These are phyloP conservation scores for Pleurotus giganteus DNA, from an alignment of 768 basidiomycete genomes.

Conservation along the genomic window DNA sequence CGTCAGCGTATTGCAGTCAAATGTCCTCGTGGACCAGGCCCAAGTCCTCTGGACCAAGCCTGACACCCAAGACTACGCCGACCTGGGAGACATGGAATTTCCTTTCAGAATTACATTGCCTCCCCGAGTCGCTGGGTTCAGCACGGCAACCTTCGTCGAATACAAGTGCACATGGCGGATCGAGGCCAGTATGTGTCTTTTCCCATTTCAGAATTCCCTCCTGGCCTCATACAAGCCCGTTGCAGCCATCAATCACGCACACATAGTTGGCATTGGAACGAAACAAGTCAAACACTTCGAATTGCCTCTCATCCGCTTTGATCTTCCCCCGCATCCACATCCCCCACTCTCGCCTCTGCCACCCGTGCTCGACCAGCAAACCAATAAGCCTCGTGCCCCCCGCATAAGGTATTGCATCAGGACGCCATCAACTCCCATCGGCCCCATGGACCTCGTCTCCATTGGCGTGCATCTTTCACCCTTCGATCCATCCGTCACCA, in stretches of 20 bases:
- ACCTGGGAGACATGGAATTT: slow-evolving; percentile 63
- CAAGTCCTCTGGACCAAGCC: slow-evolving; percentile 70
- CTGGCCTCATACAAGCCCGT: slow-evolving; percentile 17
- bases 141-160: slow-evolving; percentile 70
- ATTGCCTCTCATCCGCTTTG: slow-evolving; percentile 69
- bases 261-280: slow-evolving; percentile 62
- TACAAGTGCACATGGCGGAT: slow-evolving; percentile 82
- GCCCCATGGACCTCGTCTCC: slow-evolving; percentile 71
- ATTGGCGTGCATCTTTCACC: slow-evolving; percentile 64
- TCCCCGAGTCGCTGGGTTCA: slow-evolving; percentile 57
- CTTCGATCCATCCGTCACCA: slow-evolving; percentile 49
- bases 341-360: slow-evolving; percentile 33
- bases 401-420: slow-evolving; percentile 59
- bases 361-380: slow-evolving; percentile 37
- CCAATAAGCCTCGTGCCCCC: slow-evolving; percentile 55
- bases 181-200: slow-evolving; percentile 61
- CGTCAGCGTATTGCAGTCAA: slow-evolving; percentile 54
- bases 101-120: slow-evolving; percentile 75
- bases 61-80: slow-evolving; percentile 51
- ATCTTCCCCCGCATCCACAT: slow-evolving; percentile 45
- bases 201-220: slow-evolving; percentile 10
- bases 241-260: slow-evolving; percentile 66
- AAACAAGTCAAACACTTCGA: slow-evolving; percentile 72
- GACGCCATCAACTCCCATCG: slow-evolving; percentile 56
- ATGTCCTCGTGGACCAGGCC: slow-evolving; percentile 65